These are phyloP conservation scores for Aureoboletus auriporus DNA, from an alignment of 768 basidiomycete genomes.

Conservation along the genomic window DNA sequence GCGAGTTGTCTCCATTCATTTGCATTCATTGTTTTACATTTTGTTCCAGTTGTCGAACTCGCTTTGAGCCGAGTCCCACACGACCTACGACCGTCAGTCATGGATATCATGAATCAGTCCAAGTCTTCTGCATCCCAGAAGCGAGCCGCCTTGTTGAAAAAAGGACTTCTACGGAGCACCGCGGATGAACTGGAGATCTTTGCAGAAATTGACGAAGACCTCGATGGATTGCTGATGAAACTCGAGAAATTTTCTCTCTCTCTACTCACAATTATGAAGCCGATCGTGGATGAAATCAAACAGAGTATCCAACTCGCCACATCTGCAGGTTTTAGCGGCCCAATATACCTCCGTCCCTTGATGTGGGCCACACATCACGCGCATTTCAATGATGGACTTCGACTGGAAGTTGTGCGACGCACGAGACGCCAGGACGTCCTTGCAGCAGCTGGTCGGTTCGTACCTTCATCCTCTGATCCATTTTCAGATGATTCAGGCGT, in stretches of 20 bases:
- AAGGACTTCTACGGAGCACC: slow-evolving; percentile 60
- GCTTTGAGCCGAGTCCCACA: slow-evolving; percentile 59
- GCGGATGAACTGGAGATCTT: slow-evolving; percentile 75
- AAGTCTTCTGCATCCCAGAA: slow-evolving; percentile 69
- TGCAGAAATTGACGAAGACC: slow-evolving; percentile 59
- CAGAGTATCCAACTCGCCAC: slow-evolving; percentile 55
- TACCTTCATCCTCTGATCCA: neutral
- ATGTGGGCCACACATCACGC: slow-evolving; percentile 65
- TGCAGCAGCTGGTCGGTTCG: slow-evolving; percentile 78
- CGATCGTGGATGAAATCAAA: slow-evolving; percentile 59
- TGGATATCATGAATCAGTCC: slow-evolving; percentile 61
- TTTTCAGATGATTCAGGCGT: neutral
- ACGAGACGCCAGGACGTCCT: slow-evolving; percentile 67
- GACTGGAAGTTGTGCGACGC: slow-evolving; percentile 69
- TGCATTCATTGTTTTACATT: slow-evolving; percentile 1
- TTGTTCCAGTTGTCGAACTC: slow-evolving; percentile 57
- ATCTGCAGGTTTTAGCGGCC: slow-evolving; percentile 58
- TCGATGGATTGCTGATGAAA: slow-evolving; percentile 51
- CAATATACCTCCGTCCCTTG: slow-evolving; percentile 65
- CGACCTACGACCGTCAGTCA: slow-evolving; percentile 50
- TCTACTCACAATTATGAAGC: slow-evolving; percentile 44
- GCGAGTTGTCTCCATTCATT: slow-evolving; percentile 37
- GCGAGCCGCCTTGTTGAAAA: slow-evolving; percentile 63
- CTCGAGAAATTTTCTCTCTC: slow-evolving; percentile 60
- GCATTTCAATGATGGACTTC: slow-evolving; percentile 69